Conservation (phyloP, 2,329 filamentous ascomycete species). For the Fusarium palustre region DNA sequence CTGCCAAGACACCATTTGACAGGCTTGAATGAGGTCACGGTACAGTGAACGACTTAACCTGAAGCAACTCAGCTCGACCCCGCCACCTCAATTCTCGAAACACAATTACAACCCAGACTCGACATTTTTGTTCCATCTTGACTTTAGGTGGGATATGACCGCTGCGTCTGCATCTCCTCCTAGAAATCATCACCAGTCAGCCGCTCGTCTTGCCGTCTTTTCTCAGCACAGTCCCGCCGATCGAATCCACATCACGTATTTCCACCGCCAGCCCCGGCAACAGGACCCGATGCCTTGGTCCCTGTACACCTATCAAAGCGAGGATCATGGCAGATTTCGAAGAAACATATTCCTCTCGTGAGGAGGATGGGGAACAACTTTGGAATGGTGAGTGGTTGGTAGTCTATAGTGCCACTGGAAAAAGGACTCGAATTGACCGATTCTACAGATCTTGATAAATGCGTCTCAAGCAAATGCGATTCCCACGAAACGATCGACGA, state of each 20-base stretch:
- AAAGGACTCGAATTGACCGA: conserved; percentile 30
- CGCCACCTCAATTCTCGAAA: conserved; percentile 44
- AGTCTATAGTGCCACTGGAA: not conserved
- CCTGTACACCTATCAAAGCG: conserved; percentile 44
- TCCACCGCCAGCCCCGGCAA: conserved; percentile 22
- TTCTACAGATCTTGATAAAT: conserved; percentile 60
- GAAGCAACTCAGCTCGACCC: conserved; percentile 41
- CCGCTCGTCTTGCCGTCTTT: conserved; percentile 30
- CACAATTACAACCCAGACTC: conserved; percentile 26
- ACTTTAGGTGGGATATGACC: conserved; percentile 41
- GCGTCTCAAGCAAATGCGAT: conserved; percentile 61
- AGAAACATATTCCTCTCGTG: conserved; percentile 69
- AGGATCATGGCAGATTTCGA: conserved; percentile 72
- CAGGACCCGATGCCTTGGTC: conserved; percentile 53
- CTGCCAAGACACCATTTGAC: conserved; percentile 35
- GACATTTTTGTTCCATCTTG: conserved; percentile 18
- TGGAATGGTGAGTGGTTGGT: conserved; percentile 76
- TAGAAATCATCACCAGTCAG: conserved; percentile 38
- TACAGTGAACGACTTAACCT: conserved; percentile 32
- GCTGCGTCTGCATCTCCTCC: conserved; percentile 20
- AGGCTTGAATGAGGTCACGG: conserved; percentile 43
- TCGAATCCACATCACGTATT: conserved; percentile 16
- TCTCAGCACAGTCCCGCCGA: conserved; percentile 16
- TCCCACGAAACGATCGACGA: conserved; percentile 79
- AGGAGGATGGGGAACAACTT: conserved; percentile 87